Evolutionary conservation across 2,329 filamentous ascomycete genomes (phyloP), one percentile per base, ranked within the genome.

Genomic region (Ceratocystis colombiana): DNA sequence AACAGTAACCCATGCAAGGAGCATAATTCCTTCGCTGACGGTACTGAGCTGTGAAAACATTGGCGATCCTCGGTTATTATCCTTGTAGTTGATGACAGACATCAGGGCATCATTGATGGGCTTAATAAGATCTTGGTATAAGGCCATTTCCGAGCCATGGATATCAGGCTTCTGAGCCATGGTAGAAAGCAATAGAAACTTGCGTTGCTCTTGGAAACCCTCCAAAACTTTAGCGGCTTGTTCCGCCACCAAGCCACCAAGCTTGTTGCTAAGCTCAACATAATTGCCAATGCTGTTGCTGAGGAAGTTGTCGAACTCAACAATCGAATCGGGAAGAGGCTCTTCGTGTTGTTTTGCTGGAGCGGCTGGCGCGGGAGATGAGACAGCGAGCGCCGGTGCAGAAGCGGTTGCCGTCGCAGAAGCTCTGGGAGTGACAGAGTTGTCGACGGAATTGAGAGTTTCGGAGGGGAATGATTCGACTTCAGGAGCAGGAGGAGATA

Each of bases 141-240:
- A 79, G 7, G 84, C 78, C 71, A 87, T 84, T 61, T 86, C 83
- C 44, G 80, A 72, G 50, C 79, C 79, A 12, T 75, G 75, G 69
- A 88, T 80, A 70, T 94, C 88, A 25, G 93, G 94, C 78, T 96
- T 96, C 81, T 91, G 95, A 25, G 94, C 88, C 79, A 92, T 94
- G 64, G 89, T 93, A 1, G 91, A 85, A 71, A 96, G 87, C 70
- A 95, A 82, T 66, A 99, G 81, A 75, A 96, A 96, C 70, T 86
- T 89, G 71, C 93, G 86, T 78, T 96, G 89, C 69, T 89, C 90
- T 67, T 85, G 80, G 78, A 97, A 96, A 50, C 90, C 83, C 69
- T 81, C 76, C 61, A 80, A 72, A 17, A 86, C 82, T 71, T 80
- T 78, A 64, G 76, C 74, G 55, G 84, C 84, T 82, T 96, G 93